Base-by-base conservation (phyloP, 495 filamentous ascomycete genomes). In the Mytilinidion resinicola region DNA sequence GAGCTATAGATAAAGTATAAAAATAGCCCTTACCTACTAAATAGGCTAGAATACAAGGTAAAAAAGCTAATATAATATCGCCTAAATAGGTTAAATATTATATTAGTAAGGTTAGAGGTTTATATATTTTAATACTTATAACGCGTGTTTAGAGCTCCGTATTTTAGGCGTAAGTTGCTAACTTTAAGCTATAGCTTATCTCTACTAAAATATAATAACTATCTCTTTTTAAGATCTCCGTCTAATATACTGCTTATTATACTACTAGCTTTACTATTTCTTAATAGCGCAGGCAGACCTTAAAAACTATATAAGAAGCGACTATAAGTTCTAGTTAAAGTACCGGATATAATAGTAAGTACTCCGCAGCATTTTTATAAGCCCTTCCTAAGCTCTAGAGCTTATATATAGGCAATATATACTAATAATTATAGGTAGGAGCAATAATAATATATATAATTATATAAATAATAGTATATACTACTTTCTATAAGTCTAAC, bases 391-490 rank as follows among this genome's bases (percentile, higher is more conserved):
- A 2, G 6, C 3, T 30, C 2, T 2, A 3, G 25, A 30, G 6
- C 6, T 30, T 2, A 2, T 3, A 30, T 30, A 3, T 6, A 30
- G 6, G 25, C 25, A 3, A 6, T 30, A 6, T 6, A 30, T 30
- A 6, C 25, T 30, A 6, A 30, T 30, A 30, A 6, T 6, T 6
- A 30, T 6, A 6, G 6, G 6, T 15, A 91, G 89, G 89, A 84
- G 79, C 67, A 92, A 98, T 72, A 96, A 96, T 67, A 93, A 96
- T 74, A 93, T 95, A 88, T 97, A 96, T 72, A 80, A 85, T 44
- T 89, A 95, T 37, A 62, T 87, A 59, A 95, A 93, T 72, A 93
- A 95, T 67, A 84, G 82, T 49, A 77, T 95, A 39, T 95, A 96
- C 73, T 85, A 86, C 59, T 82, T 85, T 63, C 79, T 93, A 77